Evolutionary conservation across 805 yeast species (phyloP).

Genomic region (Metschnikowia chrysomelidarum): DNA sequence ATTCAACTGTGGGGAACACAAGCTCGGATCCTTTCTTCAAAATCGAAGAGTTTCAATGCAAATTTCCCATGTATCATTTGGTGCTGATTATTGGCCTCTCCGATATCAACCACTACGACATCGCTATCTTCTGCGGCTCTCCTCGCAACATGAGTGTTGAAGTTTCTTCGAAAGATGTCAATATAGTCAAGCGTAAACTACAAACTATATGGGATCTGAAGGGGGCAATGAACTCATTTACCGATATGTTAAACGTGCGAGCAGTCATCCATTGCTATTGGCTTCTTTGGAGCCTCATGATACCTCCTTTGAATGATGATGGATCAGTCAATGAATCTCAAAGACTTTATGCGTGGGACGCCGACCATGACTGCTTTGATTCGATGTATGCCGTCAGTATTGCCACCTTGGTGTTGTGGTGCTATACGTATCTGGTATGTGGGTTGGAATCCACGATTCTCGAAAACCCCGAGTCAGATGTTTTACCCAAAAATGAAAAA

Average conservation of each 20-base stretch:
- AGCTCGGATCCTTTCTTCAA: conserved; percentile 11
- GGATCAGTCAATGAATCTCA: conserved; percentile 12
- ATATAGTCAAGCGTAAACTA: conserved; percentile 33
- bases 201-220: conserved; percentile 29
- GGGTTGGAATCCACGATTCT: conserved; percentile 32
- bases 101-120: conserved; percentile 73
- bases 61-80: conserved; percentile 67
- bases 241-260: conserved; percentile 32
- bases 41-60: conserved; percentile 41
- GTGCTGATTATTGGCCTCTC: conserved; percentile 61
- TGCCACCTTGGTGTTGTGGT: conserved; percentile 41
- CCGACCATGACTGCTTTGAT: conserved; percentile 37
- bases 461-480: conserved; percentile 14
- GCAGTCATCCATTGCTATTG: conserved; percentile 40
- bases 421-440: conserved; percentile 32
- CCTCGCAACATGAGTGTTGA: conserved; percentile 58
- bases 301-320: conserved; percentile 25
- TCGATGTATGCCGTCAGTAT: conserved; percentile 36
- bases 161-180: conserved; percentile 35
- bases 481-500: conserved; percentile 16
- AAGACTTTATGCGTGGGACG: conserved; percentile 27
- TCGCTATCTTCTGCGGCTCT: conserved; percentile 77
- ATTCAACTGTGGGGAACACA: background rate
- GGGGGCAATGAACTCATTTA: conserved; percentile 14
- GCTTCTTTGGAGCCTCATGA: conserved; percentile 39